These are phyloP conservation scores for Tinospora cordifolia DNA, from an alignment of 164 flowering plant species.

Conservation along the genomic window DNA sequence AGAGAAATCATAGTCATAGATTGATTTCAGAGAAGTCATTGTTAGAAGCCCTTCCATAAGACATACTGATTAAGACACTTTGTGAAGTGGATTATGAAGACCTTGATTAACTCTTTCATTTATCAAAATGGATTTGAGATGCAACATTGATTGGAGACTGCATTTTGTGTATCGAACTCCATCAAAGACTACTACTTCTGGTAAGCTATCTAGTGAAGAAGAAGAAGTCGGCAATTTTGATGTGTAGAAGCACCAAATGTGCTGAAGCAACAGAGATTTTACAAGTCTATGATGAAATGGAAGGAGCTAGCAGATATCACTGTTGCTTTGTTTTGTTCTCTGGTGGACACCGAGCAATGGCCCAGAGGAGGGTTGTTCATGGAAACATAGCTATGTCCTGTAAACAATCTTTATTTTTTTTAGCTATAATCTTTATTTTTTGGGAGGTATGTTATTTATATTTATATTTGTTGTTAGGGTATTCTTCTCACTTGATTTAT, in stretches of 20 bases:
- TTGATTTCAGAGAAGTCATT: slow-evolving; percentile 1
- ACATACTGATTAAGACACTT: slow-evolving; percentile 16
- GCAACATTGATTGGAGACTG: slow-evolving; percentile 18
- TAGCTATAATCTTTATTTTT: not conserved
- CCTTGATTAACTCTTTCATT: slow-evolving; percentile 16
- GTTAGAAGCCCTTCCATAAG: slow-evolving; percentile 18
- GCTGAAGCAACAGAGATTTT: slow-evolving; percentile 7
- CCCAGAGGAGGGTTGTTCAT: slow-evolving; percentile 2
- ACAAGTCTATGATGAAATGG: slow-evolving; percentile 5
- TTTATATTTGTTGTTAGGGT: too few species aligned
- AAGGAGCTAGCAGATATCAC: slow-evolving; percentile 21
- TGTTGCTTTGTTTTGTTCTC: slow-evolving; percentile 21
- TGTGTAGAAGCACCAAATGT: slow-evolving; percentile 16
- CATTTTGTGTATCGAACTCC: slow-evolving; percentile 27
- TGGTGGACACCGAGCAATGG: slow-evolving; percentile 7
- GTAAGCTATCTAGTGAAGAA: not conserved
- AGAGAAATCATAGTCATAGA: not conserved
- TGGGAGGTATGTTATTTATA: too few species aligned
- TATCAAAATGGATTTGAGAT: slow-evolving; percentile 21
- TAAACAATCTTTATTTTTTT: too few species aligned
- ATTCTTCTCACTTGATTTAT: too few species aligned
- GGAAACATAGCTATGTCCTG: slow-evolving; percentile 5
- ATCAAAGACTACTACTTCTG: slow-evolving; percentile 1
- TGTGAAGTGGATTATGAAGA: slow-evolving; percentile 25
- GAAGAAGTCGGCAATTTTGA: slow-evolving; percentile 5